Base-by-base conservation (phyloP, 176 grass and related monocot genomes). In the Poa pratensis region DNA sequence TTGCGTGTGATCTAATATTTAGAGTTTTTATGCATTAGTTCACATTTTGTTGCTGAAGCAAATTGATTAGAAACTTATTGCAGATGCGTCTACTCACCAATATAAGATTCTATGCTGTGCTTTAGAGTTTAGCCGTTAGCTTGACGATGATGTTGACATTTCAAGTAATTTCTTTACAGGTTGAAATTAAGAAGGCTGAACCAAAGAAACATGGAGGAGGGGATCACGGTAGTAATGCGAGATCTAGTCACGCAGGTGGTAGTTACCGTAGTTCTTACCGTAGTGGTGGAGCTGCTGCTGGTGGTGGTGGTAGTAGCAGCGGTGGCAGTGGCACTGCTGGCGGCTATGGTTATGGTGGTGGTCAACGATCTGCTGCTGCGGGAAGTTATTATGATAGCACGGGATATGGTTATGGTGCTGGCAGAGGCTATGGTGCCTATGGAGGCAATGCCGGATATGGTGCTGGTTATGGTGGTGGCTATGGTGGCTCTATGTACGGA, bases 161-260 rank as follows among this genome's bases (percentile, higher is more conserved):
- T 83, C 11, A 14, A 80, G 19, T 51, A 53, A 39, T 54, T 55
- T 62, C 19, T 49, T 87, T 72, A 34, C 93, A 99, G 96, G 96
- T 99, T 89, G 96, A 99, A 86, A 96, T 99, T 82, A 99, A 99
- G 88, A 96, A 94, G 82, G 96, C 96, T 6, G 96, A 99, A 81
- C 96, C 96, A 67, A 99, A 96, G 88, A 99, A 93, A 85, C 89
- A 87, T 84, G 82, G 82, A 17, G 82, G 82, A 18, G 90, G 88
- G 71, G 96, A 91, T 67, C 91, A 94, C 32, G 70, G 66, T 69
- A 81, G 89, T 40, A 90, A 96, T 71, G 86, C 89, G 34, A 88
- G 91, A 76, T 93, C 90, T 60, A 82, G 83, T 39, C 85, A 81
- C 0, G 51, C 84, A 0, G 80, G 87, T 74, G 91, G 84, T 79